Conservation (phyloP, 208 protist species). For the Herpetomonas samuelpessoai region DNA sequence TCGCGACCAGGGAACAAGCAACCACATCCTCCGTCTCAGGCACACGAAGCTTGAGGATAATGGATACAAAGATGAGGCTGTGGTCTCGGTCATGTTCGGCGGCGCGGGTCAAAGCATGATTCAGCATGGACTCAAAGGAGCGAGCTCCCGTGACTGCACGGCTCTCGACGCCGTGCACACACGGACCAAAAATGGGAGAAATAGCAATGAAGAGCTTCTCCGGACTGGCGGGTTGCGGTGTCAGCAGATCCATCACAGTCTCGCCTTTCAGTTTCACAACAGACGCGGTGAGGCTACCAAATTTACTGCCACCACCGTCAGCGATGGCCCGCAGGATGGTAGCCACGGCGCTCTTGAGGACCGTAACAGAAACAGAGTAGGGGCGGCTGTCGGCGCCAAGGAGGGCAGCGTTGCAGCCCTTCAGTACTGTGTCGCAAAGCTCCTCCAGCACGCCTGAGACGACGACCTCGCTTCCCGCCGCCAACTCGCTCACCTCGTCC, state of each 20-base stretch:
- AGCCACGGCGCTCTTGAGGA: constrained; percentile 59
- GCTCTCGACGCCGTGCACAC: constrained; percentile 63
- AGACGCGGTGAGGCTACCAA: constrained; percentile 45
- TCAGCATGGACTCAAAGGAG: constrained; percentile 50
- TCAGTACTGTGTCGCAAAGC: constrained; percentile 51
- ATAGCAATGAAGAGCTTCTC: constrained; percentile 76
- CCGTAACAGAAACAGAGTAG: constrained; percentile 36
- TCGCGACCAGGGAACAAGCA: constrained; percentile 64
- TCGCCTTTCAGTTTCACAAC: constrained; percentile 71
- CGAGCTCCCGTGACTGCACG: constrained; percentile 25
- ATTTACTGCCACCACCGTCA: constrained; percentile 9
- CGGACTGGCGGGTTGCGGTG: constrained; percentile 19
- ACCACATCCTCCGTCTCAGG: constrained; percentile 60
- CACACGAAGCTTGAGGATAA: constrained; percentile 67
- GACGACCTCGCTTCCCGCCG: constrained; percentile 20
- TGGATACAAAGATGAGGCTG: constrained; percentile 61
- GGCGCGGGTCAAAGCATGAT: constrained; percentile 32
- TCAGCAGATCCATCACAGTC: constrained; percentile 55
- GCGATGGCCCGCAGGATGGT: constrained; percentile 43
- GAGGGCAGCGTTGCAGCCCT: constrained; percentile 69
- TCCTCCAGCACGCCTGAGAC: constrained; percentile 48
- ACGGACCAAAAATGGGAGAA: constrained; percentile 79
- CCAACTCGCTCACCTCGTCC: constrained; percentile 65
- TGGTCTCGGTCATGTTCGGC: constrained; percentile 40
- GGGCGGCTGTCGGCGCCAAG: constrained; percentile 64